phyloP scores from a whole-genome alignment of 768 basidiomycete genomes.

The Filobasidium floriforme region DNA sequence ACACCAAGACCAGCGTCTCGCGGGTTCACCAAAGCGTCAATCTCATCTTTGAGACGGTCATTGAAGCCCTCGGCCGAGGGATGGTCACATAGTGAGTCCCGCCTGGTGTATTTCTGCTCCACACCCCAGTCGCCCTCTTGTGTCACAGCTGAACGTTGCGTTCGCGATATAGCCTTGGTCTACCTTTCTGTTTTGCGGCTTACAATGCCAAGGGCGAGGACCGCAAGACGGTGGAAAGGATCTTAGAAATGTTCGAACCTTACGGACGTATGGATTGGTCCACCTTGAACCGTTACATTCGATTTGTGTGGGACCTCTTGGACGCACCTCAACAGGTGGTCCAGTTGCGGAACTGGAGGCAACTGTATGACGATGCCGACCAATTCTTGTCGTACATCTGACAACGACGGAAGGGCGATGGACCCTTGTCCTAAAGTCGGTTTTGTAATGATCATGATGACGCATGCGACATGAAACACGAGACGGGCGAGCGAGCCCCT shows the following conservation, averaged over 20 bases:
- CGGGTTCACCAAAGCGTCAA: not conserved
- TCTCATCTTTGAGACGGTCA: not conserved
- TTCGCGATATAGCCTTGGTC: not conserved
- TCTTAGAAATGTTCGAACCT: slow-evolving; percentile 6
- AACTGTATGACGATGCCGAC: not conserved
- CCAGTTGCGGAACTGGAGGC: not conserved
- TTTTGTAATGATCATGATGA: too few relatives aligned
- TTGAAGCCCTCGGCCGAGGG: slow-evolving; percentile 1
- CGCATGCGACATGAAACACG: too few relatives aligned
- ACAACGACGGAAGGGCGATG: not conserved
- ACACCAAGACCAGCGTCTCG: not conserved
- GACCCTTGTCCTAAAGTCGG: too few relatives aligned
- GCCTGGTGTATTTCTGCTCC: too few relatives aligned
- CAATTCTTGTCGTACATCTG: slow-evolving; percentile 4
- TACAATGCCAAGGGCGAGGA: not conserved
- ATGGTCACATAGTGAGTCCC: slow-evolving; percentile 6
- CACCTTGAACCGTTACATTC: slow-evolving; percentile 1
- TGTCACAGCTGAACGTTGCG: too few relatives aligned
- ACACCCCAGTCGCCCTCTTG: too few relatives aligned
- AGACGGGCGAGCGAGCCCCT: too few relatives aligned
- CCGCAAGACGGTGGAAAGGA: not conserved
- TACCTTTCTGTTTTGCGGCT: slow-evolving; percentile 1
- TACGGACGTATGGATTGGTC: slow-evolving; percentile 2
- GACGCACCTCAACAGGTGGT: not conserved
- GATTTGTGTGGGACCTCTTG: not conserved